Evolutionary conservation across 2,329 filamentous ascomycete species (phyloP).

Genomic region (Gyromitra esculenta): DNA sequence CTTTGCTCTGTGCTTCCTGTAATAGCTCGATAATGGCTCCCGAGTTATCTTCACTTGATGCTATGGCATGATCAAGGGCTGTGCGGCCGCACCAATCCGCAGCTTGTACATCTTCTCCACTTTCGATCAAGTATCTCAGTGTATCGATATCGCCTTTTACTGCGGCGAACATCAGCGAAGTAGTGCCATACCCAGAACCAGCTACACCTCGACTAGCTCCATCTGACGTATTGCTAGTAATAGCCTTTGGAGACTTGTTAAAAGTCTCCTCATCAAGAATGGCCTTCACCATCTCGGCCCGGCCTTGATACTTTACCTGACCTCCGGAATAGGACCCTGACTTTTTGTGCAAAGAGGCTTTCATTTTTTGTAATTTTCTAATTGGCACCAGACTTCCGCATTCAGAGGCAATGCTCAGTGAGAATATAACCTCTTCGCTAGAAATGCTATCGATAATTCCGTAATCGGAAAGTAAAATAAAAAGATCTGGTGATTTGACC

Average conservation of each 20-base stretch:
- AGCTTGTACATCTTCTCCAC: constrained; percentile 4
- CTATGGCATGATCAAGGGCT: constrained; percentile 32
- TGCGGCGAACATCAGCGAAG: constrained; percentile 19
- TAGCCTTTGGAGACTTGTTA: background rate
- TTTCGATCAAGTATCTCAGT: background rate
- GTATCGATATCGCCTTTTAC: constrained; percentile 1
- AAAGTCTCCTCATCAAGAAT: constrained; percentile 21
- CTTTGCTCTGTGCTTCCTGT: constrained; percentile 2
- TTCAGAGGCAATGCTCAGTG: constrained; percentile 13
- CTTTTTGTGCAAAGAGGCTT: background rate
- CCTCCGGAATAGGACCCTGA: background rate
- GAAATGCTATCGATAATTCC: constrained; percentile 10
- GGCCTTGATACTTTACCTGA: constrained; percentile 3
- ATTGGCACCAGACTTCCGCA: constrained; percentile 4
- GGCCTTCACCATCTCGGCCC: constrained; percentile 3
- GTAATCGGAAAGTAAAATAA: constrained; percentile 8
- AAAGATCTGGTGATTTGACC: constrained; percentile 22
- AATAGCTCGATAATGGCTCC: constrained; percentile 19
- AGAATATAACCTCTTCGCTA: constrained; percentile 4
- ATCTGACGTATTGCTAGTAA: background rate
- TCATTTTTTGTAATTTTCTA: background rate
- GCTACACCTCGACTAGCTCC: background rate
- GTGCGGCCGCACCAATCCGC: constrained; percentile 20
- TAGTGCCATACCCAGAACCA: background rate
- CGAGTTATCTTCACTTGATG: background rate